A percentile compares a stretch with the other conserved stretches of the same genome.
Conservation (phyloP, 2,329 filamentous ascomycete genomes). For the Penicillium sp. region DNA sequence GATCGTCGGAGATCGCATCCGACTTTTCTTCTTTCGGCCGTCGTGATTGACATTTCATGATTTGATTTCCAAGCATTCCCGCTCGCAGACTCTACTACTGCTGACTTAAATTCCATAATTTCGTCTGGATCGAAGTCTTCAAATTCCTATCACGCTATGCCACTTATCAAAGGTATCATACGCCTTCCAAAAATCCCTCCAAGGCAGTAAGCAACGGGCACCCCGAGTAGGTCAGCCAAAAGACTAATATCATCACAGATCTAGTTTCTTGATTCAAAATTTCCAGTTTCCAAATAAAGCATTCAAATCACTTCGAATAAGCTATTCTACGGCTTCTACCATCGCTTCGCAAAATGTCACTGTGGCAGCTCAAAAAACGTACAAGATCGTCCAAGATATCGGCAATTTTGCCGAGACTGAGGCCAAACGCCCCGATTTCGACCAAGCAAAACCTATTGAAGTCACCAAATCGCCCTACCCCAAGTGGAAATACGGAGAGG, state of each 20-base stretch:
- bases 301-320: constrained; percentile 5
- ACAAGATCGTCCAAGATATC: constrained; percentile 25
- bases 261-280: background rate
- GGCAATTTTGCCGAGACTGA: constrained; percentile 36
- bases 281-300: background rate
- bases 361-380: constrained; percentile 13
- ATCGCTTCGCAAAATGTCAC: constrained; percentile 4
- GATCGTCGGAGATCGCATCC: background rate
- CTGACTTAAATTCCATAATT: background rate
- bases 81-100: too few relatives aligned
- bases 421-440: constrained; percentile 40
- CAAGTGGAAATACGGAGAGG: constrained; percentile 32
- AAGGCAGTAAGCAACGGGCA: background rate
- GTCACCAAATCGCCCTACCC: constrained; percentile 44
- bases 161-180: background rate
- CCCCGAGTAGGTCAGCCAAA: background rate
- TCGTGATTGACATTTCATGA: background rate
- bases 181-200: background rate
- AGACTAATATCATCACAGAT: background rate
- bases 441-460: constrained; percentile 28
- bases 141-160: background rate
- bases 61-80: background rate
- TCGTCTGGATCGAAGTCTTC: too few relatives aligned
- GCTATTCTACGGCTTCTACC: constrained; percentile 6
- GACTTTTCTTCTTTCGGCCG: background rate